Base-by-base conservation (phyloP, 2,329 filamentous ascomycete genomes). In the Nemania sp. region DNA sequence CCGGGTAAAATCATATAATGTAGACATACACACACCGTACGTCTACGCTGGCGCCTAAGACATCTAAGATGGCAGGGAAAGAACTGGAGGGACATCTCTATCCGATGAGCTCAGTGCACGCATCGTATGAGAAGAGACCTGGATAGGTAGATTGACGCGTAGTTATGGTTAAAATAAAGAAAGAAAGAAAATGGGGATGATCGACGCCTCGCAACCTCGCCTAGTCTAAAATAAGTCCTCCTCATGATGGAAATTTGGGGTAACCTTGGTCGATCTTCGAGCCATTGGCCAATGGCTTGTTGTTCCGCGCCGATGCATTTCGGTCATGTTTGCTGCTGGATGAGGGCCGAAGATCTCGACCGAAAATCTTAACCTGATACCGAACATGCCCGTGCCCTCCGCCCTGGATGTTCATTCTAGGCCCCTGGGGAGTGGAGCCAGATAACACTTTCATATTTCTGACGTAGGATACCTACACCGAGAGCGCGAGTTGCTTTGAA, bases 221-320 rank as follows among this genome's bases (percentile, higher is more conserved):
- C 54, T 58, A 54, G 54, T 56, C 60, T 57, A 42, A 54, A 60
- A 55, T 39, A 58, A 47, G 62, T 49, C 46, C 52, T 54, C 52
- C 46, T 67, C 49, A 48, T 56, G 50, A 62, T 49, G 63, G 62
- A 66, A 60, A 4, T 60, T 67, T 67, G 65, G 69, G 68, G 71
- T 68, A 69, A 64, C 64, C 65, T 67, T 62, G 66, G 66, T 62
- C 68, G 70, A 71, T 71, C 67, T 62, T 37, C 55, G 61, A 69
- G 66, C 67, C 69, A 71, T 72, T 72, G 71, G 62, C 71, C 71
- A 73, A 72, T 73, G 64, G 65, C 60, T 51, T 69, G 67, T 63
- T 69, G 59, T 71, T 60, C 69, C 70, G 70, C 65, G 54, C 64
- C 69, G 66, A 65, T 62, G 63, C 60, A 65, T 65, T 56, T 69